Base-by-base conservation (phyloP, 257 asterid genomes). In the Dorcoceras hygrometricum region DNA sequence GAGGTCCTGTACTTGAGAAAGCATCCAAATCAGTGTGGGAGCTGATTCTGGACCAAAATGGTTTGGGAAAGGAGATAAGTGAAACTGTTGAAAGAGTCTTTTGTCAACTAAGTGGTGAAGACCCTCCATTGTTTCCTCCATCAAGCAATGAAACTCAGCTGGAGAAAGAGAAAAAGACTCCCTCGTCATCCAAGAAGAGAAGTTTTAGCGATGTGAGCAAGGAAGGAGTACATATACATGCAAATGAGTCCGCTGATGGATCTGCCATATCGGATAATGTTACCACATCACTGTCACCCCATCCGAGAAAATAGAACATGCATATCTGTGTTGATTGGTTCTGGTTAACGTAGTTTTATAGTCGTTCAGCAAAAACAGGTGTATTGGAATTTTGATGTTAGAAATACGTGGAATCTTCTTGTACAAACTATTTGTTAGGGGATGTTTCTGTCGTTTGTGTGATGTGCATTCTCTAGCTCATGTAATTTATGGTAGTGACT, bases 1-100 rank as follows among this genome's bases (percentile, higher is more conserved):
- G 99, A 82, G 77, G 87, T 65, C 88, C 98, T 58, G 98, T 87
- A 71, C 96, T 93, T 18, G 98, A 93, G 81, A 93, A 93, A 82
- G 98, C 98, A 67, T 93, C 98, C 43, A 87, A 80, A 78, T 88
- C 95, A 8, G 95, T 86, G 19, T 93, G 96, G 98, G 98, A 90
- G 70, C 78, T 93, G 73, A 90, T 93, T 69, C 78, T 93, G 82
- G 98, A 93, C 76, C 88, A 88, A 59, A 81, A 85, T 71, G 94
- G 96, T 56, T 65, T 90, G 68, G 97, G 98, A 43, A 93, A 88
- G 83, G 96, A 93, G 77, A 84, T 93, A 28, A 81, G 72, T 57
- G 96, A 85, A 70, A 90, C 96, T 2, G 96, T 93, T 23, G 97
- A 90, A 78, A 84, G 74, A 71, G 94, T 93, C 36, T 93, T 88